phyloP scores from a whole-genome alignment of 192 early-diverging fungal genomes.

The Coemansia sp. region DNA sequence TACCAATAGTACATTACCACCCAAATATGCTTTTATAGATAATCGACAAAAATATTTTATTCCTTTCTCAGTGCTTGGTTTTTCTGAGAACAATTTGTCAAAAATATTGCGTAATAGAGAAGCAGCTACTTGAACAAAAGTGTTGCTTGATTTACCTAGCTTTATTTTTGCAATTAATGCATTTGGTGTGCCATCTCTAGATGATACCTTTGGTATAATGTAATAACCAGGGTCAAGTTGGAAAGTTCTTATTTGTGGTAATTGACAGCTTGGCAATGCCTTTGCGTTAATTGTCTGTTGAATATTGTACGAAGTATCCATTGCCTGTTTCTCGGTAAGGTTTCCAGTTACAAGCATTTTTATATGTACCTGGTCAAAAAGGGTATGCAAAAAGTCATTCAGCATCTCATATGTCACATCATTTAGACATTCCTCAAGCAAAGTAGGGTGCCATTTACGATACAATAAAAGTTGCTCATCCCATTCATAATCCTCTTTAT shows the following conservation, averaged over 20 bases:
- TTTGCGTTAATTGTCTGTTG: constrained; percentile 57
- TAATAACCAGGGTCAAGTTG: constrained; percentile 24
- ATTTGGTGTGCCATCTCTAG: constrained; percentile 75
- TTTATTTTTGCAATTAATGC: constrained; percentile 75
- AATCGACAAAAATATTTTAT: constrained; percentile 54
- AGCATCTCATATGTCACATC: constrained; percentile 71
- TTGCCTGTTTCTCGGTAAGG: constrained; percentile 59
- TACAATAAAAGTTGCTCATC: no score
- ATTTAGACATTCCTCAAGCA: constrained; percentile 58
- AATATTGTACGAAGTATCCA: constrained; percentile 56
- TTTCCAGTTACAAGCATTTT: constrained; percentile 84
- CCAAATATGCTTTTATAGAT: background rate
- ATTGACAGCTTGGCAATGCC: constrained; percentile 34
- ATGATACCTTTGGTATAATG: constrained; percentile 35
- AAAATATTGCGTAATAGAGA: constrained; percentile 70
- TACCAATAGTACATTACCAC: constrained; percentile 31
- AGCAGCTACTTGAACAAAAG: constrained; percentile 55
- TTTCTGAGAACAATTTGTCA: constrained; percentile 81
- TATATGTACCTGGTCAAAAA: constrained; percentile 64
- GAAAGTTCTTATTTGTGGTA: background rate
- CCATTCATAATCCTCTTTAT: no score
- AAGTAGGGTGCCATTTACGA: no score
- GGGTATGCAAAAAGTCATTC: constrained; percentile 64
- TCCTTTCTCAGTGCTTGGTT: constrained; percentile 84
- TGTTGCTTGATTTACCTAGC: constrained; percentile 65